Base-by-base conservation (phyloP, 768 basidiomycete species). In the Lanmaoa rubissima region DNA sequence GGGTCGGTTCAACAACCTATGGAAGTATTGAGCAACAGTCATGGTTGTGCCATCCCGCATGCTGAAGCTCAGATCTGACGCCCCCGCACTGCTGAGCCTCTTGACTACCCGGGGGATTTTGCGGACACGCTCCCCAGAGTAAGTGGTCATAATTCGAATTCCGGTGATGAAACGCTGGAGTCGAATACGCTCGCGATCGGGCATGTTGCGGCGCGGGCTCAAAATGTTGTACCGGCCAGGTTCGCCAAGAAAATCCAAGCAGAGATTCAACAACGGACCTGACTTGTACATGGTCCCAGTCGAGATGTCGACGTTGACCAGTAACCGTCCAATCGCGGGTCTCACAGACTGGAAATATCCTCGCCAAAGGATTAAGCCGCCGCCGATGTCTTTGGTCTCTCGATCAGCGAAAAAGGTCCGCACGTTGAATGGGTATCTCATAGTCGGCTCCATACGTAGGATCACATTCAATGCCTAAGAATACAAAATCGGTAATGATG, bases 331-430 rank as follows among this genome's bases (percentile, higher is more conserved):
- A 17, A 84, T 77, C 0, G 81, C 82, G 4, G 90, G 89, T 19
- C 91, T 78, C 13, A 90, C 79, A 0, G 86, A 88, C 66, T 92
- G 90, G 71, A 92, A 92, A 53, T 88, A 90, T 0, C 90, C 90
- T 4, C 90, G 78, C 88, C 88, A 89, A 0, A 90, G 76, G 14
- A 83, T 79, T 4, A 92, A 76, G 0, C 91, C 90, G 0, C 69
- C 65, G 1, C 88, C 86, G 28, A 90, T 82, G 31, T 71, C 63
- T 45, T 74, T 78, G 11, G 73, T 78, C 50, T 83, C 87, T 1
- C 72, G 67, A 26, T 80, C 70, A 0, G 86, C 87, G 68, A 86
- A 92, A 71, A 92, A 91, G 0, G 87, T 88, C 0, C 90, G 80
- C 8, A 84, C 80, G 50, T 90, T 87, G 76, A 85, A 89, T 0